Base-by-base conservation (phyloP, 2,329 filamentous ascomycete species). In the Xylariomycetidae sp. region DNA sequence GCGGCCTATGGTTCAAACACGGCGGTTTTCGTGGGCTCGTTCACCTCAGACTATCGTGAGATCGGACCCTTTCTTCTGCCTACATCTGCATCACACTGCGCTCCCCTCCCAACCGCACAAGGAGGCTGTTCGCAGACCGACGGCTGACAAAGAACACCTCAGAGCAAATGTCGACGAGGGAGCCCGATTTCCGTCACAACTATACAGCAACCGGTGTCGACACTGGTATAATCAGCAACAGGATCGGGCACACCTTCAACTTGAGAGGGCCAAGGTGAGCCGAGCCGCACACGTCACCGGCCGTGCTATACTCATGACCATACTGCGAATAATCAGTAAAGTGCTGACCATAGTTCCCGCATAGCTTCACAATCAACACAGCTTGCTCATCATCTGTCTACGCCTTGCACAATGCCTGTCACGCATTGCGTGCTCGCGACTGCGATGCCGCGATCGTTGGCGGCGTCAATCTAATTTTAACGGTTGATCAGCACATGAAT, bases 231-330 rank as follows among this genome's bases (percentile, higher is more conserved):
- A 46, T 62, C 17, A 52, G 50, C 30, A 60, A 63, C 43, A 51
- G 63, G 4, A 54, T 65, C 25, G 53, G 50, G 6, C 50, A 65
- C 35, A 38, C 56, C 16, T 62, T 62, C 30, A 55, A 63, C 41
- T 44, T 64, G 4, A 49, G 50, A 13, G 62, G 63, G 3, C 46
- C 45, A 23, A 45, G 45, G 45, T 44, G 25, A 16, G 42, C 16
- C 20, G 16, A 12, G 12, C 13, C 13, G n/a, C n/a, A n/a, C n/a
- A n/a, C n/a, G n/a, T n/a, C n/a, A n/a, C n/a, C n/a, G n/a, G n/a
- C n/a, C n/a, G n/a, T n/a, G n/a, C n/a, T n/a, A n/a, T n/a, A n/a
- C n/a, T n/a, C n/a, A n/a, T n/a, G n/a, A n/a, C n/a, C n/a, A n/a
- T n/a, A n/a, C n/a, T n/a, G n/a, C n/a, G n/a, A n/a, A n/a, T n/a